Evolutionary conservation across 2,329 filamentous ascomycete species (phyloP), one percentile per base, ranked within the genome.

Genomic region (Penicillium glabrum): DNA sequence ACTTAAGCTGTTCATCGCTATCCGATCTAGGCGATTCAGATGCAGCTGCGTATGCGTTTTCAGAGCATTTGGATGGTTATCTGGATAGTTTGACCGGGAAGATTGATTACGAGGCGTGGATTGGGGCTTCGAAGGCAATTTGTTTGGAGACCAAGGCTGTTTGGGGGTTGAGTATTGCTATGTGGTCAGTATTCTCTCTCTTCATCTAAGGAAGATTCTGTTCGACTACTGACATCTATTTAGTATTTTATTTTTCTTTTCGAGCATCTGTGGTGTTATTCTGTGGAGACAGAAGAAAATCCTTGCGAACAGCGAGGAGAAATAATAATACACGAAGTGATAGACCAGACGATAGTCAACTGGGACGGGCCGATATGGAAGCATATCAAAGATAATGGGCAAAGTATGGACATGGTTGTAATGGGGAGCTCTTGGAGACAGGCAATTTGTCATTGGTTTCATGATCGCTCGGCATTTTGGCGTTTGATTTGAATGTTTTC

Each of bases 91-190:
- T 79, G 49, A 80, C 79, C n/a, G 77, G 78, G 7, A 79, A 72
- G 41, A 69, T 86, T 54, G 76, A 79, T 21, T 78, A 86, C 58
- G 67, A 69, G 14, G 74, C 78, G 55, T 87, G 83, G 83, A 83
- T 85, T 45, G 83, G 83, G n/a, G 80, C 82, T 9, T 85, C 80
- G 13, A 83, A 80, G 70, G 69, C 83, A 19, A 89, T 89, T 54
- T 97, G 93, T 78, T 86, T 87, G 68, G 87, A 95, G 79, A 86
- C 92, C 73, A 96, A 96, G 82, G 85, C 89, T 16, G 85, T 95
- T 63, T 96, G 92, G 93, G 92, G 91, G 1, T 76, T 96, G 58
- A 85, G 86, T 72, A 93, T 96, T 73, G 87, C 87, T 5, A 82
- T 96, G 49, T 91, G 83, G 83, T 86, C 70, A 69, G 81, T 79